phyloP scores from a whole-genome alignment of 805 yeast genomes.

The Kluyveromyces starmeri region DNA sequence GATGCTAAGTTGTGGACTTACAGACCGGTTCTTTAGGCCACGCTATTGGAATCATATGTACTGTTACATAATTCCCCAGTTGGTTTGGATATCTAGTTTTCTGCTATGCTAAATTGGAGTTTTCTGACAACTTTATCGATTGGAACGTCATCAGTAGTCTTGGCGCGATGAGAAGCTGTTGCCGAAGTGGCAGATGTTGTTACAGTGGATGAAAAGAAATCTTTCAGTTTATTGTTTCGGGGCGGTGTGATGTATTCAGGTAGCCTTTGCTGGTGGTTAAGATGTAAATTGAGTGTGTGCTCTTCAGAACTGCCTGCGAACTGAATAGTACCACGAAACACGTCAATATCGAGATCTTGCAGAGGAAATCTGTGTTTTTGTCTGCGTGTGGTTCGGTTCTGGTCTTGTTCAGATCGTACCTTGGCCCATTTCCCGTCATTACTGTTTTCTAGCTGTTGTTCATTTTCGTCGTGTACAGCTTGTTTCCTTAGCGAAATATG shows the following conservation, averaged over 20 bases:
- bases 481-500: conserved; percentile 20
- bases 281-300: conserved; percentile 13
- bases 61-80: too few species aligned
- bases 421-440: conserved; percentile 3
- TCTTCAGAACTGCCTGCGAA: conserved; percentile 9
- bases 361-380: conserved; percentile 9
- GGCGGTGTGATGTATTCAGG: conserved; percentile 21
- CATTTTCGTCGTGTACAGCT: conserved; percentile 22
- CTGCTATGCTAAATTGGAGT: conserved; percentile 13
- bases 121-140: conserved; percentile 17
- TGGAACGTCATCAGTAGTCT: conserved; percentile 18
- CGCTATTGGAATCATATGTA: too few species aligned
- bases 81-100: too few species aligned
- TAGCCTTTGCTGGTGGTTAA: conserved; percentile 6
- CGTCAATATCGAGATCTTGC: conserved; percentile 12
- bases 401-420: too few species aligned
- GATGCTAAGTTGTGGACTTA: too few species aligned
- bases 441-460: conserved; percentile 13
- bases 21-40: too few species aligned
- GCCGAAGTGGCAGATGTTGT: background rate
- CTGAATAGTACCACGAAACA: conserved; percentile 15
- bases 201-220: conserved; percentile 9
- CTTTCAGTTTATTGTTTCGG: conserved; percentile 11
- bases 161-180: conserved; percentile 9
- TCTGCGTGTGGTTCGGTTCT: background rate